Evolutionary conservation across 2,329 filamentous ascomycete species (phyloP).

Genomic region (Epichloe scottii): DNA sequence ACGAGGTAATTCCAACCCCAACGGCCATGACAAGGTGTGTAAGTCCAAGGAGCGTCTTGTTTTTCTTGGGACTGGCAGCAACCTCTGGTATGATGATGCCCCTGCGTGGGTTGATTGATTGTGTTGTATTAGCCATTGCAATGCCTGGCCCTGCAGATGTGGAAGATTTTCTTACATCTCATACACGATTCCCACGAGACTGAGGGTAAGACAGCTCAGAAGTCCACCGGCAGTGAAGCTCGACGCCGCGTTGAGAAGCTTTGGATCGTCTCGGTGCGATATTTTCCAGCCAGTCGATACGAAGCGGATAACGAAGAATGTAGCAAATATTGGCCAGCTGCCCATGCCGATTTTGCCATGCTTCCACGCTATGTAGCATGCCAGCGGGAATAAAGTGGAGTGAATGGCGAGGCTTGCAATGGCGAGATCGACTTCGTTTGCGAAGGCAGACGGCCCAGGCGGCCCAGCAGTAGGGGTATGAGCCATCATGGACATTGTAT

Average conservation of each 20-base stretch:
- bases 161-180: neutral
- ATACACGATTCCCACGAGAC: neutral
- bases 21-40: neutral
- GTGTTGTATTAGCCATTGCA: too few relatives aligned
- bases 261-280: neutral
- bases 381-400: neutral
- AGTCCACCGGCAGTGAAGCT: neutral
- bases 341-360: neutral
- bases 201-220: neutral
- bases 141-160: too few relatives aligned
- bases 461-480: neutral
- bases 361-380: conserved; percentile 1
- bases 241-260: neutral
- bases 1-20: neutral
- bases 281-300: neutral
- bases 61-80: neutral
- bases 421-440: neutral
- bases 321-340: neutral
- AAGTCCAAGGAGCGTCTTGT: neutral
- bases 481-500: neutral
- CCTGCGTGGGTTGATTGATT: neutral
- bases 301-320: neutral
- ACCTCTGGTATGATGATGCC: neutral
- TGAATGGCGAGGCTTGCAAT: neutral
- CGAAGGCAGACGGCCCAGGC: too few relatives aligned